Evolutionary conservation across 2,329 filamentous ascomycete genomes (phyloP).

Genomic region (Hymenoscyphus repandus): DNA sequence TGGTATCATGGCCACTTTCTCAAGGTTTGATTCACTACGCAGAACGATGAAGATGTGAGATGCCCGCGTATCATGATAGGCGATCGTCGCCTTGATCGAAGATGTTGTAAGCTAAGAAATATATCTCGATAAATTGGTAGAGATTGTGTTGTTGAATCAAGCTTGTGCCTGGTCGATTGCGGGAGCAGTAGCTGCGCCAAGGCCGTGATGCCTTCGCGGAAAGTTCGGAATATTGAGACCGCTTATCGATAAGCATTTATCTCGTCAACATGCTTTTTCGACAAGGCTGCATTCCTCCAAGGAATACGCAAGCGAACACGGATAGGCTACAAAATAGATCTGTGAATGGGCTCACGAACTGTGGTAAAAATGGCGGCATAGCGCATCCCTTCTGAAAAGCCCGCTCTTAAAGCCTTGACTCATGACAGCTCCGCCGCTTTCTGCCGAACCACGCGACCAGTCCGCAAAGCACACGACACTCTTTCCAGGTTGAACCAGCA

Average conservation of each 20-base stretch:
- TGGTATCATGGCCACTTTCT: constrained; percentile 15
- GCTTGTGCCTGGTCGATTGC: constrained; percentile 4
- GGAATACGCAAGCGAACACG: too few species aligned
- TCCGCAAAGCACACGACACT: constrained; percentile 17
- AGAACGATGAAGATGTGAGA: too few species aligned
- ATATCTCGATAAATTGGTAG: background rate
- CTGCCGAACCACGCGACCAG: constrained; percentile 7
- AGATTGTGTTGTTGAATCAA: constrained; percentile 15
- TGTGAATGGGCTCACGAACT: too few species aligned
- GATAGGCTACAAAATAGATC: too few species aligned
- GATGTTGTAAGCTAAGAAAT: constrained; percentile 1
- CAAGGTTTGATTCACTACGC: background rate
- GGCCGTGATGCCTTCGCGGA: background rate
- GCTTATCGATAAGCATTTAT: background rate
- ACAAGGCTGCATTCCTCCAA: too few species aligned
- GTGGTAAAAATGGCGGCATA: too few species aligned
- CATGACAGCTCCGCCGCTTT: too few species aligned
- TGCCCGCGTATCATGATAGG: constrained; percentile 10
- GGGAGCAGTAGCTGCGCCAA: background rate
- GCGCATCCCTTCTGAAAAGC: too few species aligned
- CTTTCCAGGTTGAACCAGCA: background rate
- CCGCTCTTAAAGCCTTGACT: too few species aligned
- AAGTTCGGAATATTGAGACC: too few species aligned
- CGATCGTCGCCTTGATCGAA: constrained; percentile 2
- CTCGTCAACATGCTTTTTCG: too few species aligned